A percentile compares a stretch with the other conserved stretches of the same genome.
phyloP scores from a whole-genome alignment of 108 stramenopile species.

The Epithemia pelagica region DNA sequence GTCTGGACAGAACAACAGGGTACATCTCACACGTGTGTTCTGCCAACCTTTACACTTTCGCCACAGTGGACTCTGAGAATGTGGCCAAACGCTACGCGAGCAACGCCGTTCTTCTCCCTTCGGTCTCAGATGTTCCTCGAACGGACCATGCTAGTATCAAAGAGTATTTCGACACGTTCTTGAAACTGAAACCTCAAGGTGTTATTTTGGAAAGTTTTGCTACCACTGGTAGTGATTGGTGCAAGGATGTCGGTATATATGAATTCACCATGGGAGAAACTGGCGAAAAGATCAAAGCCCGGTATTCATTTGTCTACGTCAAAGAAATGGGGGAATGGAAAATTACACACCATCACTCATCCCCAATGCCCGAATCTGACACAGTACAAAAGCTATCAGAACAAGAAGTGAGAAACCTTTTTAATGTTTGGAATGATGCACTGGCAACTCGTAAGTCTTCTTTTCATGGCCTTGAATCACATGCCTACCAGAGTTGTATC shows the following conservation, averaged over 20 bases:
- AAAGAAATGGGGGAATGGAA: constrained; percentile 64
- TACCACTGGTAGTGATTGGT: constrained; percentile 9
- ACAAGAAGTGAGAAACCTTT: constrained; percentile 33
- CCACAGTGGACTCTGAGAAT: not conserved
- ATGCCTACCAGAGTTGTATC: not conserved
- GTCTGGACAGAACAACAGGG: too few relatives aligned
- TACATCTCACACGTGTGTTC: too few relatives aligned
- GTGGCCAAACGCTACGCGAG: not conserved
- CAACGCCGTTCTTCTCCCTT: not conserved
- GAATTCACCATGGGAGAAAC: constrained; percentile 54
- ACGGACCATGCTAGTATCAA: not conserved
- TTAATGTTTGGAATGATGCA: constrained; percentile 44
- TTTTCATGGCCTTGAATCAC: not conserved
- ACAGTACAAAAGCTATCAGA: constrained; percentile 13
- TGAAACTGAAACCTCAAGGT: not conserved
- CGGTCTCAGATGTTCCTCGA: not conserved
- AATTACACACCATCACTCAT: constrained; percentile 64
- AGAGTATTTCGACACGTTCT: constrained; percentile 1
- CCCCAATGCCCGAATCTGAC: constrained; percentile 49
- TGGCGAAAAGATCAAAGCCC: constrained; percentile 45
- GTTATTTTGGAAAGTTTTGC: constrained; percentile 1
- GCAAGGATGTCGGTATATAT: constrained; percentile 32
- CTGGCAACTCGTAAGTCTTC: constrained; percentile 28
- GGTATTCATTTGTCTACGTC: constrained; percentile 54
- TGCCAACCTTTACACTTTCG: constrained; percentile 18